Conservation (phyloP, 805 yeast genomes). For the Pachysolen tannophilus region DNA sequence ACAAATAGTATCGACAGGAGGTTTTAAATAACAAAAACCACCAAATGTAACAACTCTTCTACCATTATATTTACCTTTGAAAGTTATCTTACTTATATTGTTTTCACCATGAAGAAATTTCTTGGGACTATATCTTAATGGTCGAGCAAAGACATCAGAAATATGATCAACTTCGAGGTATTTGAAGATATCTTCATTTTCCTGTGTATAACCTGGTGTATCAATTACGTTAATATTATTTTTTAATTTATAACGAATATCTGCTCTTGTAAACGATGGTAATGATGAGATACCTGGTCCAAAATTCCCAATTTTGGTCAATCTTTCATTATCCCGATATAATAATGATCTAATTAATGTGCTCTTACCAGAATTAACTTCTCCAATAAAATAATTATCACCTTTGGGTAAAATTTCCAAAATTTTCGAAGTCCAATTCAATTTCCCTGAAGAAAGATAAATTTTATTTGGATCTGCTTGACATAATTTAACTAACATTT, state of each 20-base stretch:
- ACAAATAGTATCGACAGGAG: slow-evolving; percentile 43
- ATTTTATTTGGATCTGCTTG: slow-evolving; percentile 28
- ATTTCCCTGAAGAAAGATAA: slow-evolving; percentile 39
- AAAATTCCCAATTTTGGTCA: slow-evolving; percentile 17
- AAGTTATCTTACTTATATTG: slow-evolving; percentile 9
- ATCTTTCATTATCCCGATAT: slow-evolving; percentile 12
- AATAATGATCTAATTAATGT: slow-evolving; percentile 44
- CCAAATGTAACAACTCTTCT: slow-evolving; percentile 34
- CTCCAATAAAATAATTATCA: slow-evolving; percentile 50
- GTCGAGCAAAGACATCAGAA: slow-evolving; percentile 7
- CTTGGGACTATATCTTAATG: slow-evolving; percentile 6
- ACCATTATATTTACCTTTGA: slow-evolving; percentile 15
- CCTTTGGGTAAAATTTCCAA: slow-evolving; percentile 29
- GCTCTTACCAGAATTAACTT: slow-evolving; percentile 66
- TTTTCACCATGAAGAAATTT: slow-evolving; percentile 10
- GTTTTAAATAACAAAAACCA: slow-evolving; percentile 50
- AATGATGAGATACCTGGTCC: slow-evolving; percentile 43
- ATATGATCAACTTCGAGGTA: slow-evolving; percentile 14
- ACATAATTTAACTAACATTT: slow-evolving; percentile 20
- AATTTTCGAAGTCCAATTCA: slow-evolving; percentile 41
- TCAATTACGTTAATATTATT: slow-evolving; percentile 26
- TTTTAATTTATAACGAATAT: slow-evolving; percentile 30
- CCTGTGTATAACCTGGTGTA: slow-evolving; percentile 37
- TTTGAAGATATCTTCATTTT: slow-evolving; percentile 21
- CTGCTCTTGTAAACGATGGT: slow-evolving; percentile 67